phyloP scores from a whole-genome alignment of 768 basidiomycete genomes.

The Leccinum aurantiacum region DNA sequence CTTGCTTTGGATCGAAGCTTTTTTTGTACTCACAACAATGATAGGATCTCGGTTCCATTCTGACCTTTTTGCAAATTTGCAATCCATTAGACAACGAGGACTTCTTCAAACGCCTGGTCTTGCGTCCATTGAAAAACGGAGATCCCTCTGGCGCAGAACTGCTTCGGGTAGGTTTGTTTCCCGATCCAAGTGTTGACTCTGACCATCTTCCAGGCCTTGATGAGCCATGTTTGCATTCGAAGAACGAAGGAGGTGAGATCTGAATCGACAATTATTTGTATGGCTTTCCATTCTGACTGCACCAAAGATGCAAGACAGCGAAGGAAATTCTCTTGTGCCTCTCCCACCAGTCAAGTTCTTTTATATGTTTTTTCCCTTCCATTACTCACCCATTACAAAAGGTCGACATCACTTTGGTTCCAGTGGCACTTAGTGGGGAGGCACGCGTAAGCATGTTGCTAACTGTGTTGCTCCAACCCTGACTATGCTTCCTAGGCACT shows the following conservation, averaged over 20 bases:
- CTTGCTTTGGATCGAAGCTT: neutral
- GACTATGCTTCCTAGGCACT: constrained; percentile 42
- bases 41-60: constrained; percentile 85
- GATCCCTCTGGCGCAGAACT: constrained; percentile 67
- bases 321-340: constrained; percentile 70
- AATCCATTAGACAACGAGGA: constrained; percentile 80
- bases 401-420: constrained; percentile 78
- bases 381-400: constrained; percentile 26
- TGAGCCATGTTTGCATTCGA: constrained; percentile 76
- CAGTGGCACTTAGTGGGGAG: constrained; percentile 61
- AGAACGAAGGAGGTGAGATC: constrained; percentile 72
- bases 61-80: constrained; percentile 86
- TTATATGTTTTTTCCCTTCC: neutral
- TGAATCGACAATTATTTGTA: neutral
- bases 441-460: constrained; percentile 52
- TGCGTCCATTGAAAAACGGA: constrained; percentile 75
- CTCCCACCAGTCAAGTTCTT: constrained; percentile 60
- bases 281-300: constrained; percentile 17
- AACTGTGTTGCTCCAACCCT: neutral
- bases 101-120: constrained; percentile 74
- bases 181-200: neutral
- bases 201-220: constrained; percentile 53
- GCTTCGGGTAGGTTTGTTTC: constrained; percentile 50
- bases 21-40: neutral
- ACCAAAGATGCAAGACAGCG: constrained; percentile 75